Evolutionary conservation across 768 basidiomycete species (phyloP).

Genomic region (Phylloporus sp.): DNA sequence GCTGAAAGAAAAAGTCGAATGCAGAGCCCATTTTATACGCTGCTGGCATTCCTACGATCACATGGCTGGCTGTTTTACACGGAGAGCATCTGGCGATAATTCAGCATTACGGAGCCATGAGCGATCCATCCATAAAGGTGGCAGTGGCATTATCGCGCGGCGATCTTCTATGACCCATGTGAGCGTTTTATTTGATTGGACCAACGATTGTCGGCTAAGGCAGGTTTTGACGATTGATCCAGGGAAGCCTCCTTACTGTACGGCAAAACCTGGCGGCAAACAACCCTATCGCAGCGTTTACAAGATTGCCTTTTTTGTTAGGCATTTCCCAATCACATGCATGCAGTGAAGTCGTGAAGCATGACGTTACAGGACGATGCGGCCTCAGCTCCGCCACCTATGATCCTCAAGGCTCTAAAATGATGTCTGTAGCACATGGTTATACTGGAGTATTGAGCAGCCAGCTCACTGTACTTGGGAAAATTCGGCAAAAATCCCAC

Average conservation of each 20-base stretch:
- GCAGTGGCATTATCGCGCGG: neutral
- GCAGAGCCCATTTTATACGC: conserved; percentile 2
- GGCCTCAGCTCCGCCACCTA: neutral
- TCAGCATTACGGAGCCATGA: neutral
- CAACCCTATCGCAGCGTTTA: neutral
- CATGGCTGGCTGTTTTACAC: neutral
- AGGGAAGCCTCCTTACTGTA: neutral
- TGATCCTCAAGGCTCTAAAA: neutral
- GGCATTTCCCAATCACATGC: neutral
- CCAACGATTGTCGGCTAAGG: neutral
- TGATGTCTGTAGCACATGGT: neutral
- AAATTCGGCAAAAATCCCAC: neutral
- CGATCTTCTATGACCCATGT: neutral
- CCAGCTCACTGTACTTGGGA: neutral
- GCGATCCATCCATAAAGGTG: neutral
- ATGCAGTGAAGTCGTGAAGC: neutral
- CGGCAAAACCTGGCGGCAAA: neutral
- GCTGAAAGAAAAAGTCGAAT: neutral
- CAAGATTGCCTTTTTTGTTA: neutral
- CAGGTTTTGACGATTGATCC: neutral
- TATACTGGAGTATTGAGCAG: neutral
- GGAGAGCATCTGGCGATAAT: neutral
- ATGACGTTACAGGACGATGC: neutral
- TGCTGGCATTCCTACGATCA: neutral
- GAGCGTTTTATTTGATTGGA: neutral